A percentile compares a stretch with the other conserved stretches of the same genome.
Conservation (phyloP, 495 filamentous ascomycete species). For the Penicillium arizonense region DNA sequence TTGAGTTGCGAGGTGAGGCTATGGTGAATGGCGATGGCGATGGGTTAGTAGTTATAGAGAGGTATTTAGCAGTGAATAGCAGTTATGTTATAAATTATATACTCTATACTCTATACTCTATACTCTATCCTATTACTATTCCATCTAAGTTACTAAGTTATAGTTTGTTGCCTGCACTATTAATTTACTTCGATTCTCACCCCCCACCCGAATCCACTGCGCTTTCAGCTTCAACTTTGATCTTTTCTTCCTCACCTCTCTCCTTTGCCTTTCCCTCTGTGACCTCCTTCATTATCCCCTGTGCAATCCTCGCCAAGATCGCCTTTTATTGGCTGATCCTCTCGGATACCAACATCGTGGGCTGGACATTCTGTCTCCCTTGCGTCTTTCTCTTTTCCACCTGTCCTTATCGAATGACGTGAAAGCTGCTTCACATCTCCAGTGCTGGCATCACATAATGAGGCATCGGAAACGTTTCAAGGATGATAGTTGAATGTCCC, state of each 20-base stretch:
- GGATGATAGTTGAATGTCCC: constrained; percentile 43
- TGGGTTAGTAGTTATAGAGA: neutral
- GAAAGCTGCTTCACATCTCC: constrained; percentile 12
- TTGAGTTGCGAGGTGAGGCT: too few species aligned
- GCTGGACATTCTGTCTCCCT: constrained; percentile 25
- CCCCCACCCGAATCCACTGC: neutral
- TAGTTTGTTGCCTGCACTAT: neutral
- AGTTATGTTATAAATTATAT: too few species aligned
- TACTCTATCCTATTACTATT: too few species aligned
- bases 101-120: too few species aligned
- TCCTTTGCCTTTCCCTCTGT: neutral
- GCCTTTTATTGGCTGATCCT: constrained; percentile 21
- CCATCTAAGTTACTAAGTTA: neutral
- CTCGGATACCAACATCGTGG: constrained; percentile 22
- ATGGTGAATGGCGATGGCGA: neutral
- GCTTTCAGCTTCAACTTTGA: neutral
- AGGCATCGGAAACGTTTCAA: constrained; percentile 52
- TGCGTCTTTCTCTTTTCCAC: constrained; percentile 21
- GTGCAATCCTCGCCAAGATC: constrained; percentile 25
- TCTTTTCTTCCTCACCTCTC: neutral
- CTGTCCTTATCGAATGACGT: constrained; percentile 21
- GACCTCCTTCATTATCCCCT: neutral
- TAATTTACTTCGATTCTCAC: neutral
- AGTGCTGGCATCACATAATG: constrained; percentile 40
- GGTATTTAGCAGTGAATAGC: too few species aligned